Evolutionary conservation across 352 stramenopile genomes (phyloP), one percentile per base, ranked within the genome.

Genomic region (Phytopythium delawarense): DNA sequence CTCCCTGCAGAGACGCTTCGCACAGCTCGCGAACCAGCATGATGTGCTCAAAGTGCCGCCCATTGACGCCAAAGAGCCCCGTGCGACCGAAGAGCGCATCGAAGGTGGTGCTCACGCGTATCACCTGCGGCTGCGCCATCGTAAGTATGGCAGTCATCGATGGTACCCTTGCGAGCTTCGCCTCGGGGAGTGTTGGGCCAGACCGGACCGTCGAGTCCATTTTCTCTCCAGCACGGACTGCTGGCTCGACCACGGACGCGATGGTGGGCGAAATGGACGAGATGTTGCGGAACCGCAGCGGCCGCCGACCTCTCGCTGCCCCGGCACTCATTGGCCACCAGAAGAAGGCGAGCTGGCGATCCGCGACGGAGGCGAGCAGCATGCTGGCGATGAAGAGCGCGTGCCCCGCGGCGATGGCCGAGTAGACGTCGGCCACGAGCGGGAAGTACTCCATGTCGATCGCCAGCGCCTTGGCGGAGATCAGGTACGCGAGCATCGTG

Each of bases 401-500:
- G 45, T 80, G 72, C 23, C 72, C 52, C 15, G n/a, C 53, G 13
- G 64, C 66, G 46, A 76, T 40, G 12, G 60, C 32, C 2, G 56
- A 66, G 46, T 78, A 70, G 39, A 67, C 60, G 7, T 62, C 45
- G 7, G 67, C 49, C 35, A 79, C 61, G 4, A 45, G 30, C 18
- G 40, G 30, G 18, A 73, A 68, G 57, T 75, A 39, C 16, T 49
- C 34, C 9, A 61, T 21, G 16, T 58, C 66, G 42, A 77, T 64
- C 1, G 66, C 69, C 13, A 75, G 64, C 7, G 69, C n/a, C 51
- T 71, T 75, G n/a, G 64, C 61, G 2, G 69, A 54, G 48, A 79
- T 63, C 42, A 61, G 61, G 20, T 57, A 45, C 9, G 66, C 57
- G 35, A 74, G 61, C 15, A 54, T 56, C 0, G 57, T 70, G 16